These are phyloP conservation scores for Podospora sp. DNA, from an alignment of 495 filamentous ascomycete species.

Conservation along the genomic window DNA sequence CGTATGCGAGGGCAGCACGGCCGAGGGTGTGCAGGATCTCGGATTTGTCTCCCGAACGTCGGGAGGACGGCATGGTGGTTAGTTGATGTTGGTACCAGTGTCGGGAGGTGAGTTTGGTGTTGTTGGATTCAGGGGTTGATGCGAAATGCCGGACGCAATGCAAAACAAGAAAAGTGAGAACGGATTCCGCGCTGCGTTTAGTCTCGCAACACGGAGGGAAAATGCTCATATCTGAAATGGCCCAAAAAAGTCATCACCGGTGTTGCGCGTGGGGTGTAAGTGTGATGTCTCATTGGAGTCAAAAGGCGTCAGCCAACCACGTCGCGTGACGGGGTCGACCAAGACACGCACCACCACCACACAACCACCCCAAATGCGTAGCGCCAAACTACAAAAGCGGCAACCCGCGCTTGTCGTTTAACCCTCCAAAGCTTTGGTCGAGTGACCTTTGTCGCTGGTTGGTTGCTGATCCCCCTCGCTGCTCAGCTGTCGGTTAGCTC, in stretches of 20 bases:
- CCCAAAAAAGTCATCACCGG: background rate
- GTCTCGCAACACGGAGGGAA: background rate
- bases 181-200: background rate
- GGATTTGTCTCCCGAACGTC: constrained; percentile 7
- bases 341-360: constrained; percentile 12
- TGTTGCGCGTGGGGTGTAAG: constrained; percentile 13
- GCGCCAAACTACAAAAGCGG: background rate
- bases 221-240: background rate
- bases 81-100: background rate
- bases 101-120: background rate
- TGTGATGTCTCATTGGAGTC: constrained; percentile 5
- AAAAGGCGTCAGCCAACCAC: background rate
- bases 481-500: background rate
- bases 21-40: constrained; percentile 31
- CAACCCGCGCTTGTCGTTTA: background rate
- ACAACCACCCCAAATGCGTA: background rate
- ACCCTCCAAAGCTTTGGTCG: background rate
- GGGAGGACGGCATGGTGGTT: constrained; percentile 1
- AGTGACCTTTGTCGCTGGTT: background rate
- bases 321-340: constrained; percentile 14
- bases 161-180: background rate
- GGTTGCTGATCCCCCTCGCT: constrained; percentile 7
- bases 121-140: background rate
- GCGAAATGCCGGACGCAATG: background rate
- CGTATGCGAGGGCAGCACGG: constrained; percentile 31